phyloP scores from a whole-genome alignment of 176 grass and related monocot species.

The Ensete glaucum region DNA sequence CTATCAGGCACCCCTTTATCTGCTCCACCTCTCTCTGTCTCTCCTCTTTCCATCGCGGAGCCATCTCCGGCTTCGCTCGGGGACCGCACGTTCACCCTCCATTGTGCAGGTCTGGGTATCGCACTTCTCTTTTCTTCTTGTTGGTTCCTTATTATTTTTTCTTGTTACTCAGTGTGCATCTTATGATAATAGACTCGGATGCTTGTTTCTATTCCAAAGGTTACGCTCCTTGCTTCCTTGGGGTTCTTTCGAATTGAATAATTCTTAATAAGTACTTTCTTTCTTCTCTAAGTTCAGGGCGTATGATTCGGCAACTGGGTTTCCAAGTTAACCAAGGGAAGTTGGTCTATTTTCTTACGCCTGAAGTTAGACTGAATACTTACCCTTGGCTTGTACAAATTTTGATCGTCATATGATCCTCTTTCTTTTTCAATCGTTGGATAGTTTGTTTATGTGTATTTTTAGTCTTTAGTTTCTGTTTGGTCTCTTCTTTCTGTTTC shows the following conservation, averaged over 20 bases:
- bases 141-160: neutral
- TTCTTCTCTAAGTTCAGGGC: too few species aligned
- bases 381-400: too few species aligned
- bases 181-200: neutral
- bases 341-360: too few species aligned
- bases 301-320: too few species aligned
- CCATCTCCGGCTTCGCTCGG: neutral
- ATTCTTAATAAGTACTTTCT: too few species aligned
- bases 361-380: too few species aligned
- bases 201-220: neutral
- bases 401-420: too few species aligned
- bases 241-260: neutral
- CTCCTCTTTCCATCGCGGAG: slow-evolving; percentile 21
- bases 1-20: slow-evolving; percentile 25
- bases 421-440: too few species aligned
- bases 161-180: neutral
- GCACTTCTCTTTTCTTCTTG: neutral
- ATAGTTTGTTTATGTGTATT: too few species aligned
- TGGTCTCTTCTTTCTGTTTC: too few species aligned
- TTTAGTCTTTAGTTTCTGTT: too few species aligned
- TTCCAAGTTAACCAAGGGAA: too few species aligned
- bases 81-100: neutral
- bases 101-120: neutral
- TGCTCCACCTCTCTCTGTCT: slow-evolving; percentile 20
- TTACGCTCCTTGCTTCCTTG: neutral